A percentile compares a stretch with the other conserved stretches of the same genome.
These are phyloP conservation scores for Amaranthus palmeri DNA, from an alignment of 148 eudicot genomes.

Conservation along the genomic window DNA sequence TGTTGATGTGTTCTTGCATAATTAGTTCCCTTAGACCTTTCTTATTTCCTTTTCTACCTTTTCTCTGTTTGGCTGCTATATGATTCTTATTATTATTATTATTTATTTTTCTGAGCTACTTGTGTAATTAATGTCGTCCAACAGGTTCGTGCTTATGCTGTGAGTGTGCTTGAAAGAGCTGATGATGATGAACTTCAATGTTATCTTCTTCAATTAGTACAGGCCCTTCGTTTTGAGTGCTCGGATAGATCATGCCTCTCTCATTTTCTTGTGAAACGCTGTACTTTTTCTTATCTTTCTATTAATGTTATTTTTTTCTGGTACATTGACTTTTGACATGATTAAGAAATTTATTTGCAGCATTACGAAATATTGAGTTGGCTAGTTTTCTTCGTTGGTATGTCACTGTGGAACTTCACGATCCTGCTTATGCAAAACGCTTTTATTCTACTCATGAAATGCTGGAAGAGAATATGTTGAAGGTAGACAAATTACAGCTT, in stretches of 20 bases:
- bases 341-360: slow-evolving; percentile 38
- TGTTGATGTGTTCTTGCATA: slow-evolving; percentile 6
- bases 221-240: slow-evolving; percentile 98
- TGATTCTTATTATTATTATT: background rate
- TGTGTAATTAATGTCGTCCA: slow-evolving; percentile 13
- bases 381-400: slow-evolving; percentile 99
- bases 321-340: background rate
- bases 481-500: slow-evolving; percentile 42
- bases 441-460: slow-evolving; percentile 83
- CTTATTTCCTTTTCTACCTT: background rate
- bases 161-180: slow-evolving; percentile 91
- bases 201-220: slow-evolving; percentile 95
- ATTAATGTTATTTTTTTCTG: slow-evolving; percentile 4
- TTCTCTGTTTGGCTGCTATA: background rate
- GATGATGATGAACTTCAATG: slow-evolving; percentile 98
- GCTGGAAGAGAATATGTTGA: slow-evolving; percentile 87
- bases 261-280: slow-evolving; percentile 90
- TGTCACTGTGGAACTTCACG: slow-evolving; percentile 96
- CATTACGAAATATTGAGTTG: slow-evolving; percentile 74
- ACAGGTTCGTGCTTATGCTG: slow-evolving; percentile 99
- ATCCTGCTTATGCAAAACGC: slow-evolving; percentile 90
- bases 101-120: background rate
- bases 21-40: background rate
- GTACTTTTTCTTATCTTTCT: slow-evolving; percentile 33
- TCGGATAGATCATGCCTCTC: slow-evolving; percentile 91